Evolutionary conservation across 352 stramenopile species (phyloP), one percentile per base, ranked within the genome.

Genomic region (Phytophthora sp.): DNA sequence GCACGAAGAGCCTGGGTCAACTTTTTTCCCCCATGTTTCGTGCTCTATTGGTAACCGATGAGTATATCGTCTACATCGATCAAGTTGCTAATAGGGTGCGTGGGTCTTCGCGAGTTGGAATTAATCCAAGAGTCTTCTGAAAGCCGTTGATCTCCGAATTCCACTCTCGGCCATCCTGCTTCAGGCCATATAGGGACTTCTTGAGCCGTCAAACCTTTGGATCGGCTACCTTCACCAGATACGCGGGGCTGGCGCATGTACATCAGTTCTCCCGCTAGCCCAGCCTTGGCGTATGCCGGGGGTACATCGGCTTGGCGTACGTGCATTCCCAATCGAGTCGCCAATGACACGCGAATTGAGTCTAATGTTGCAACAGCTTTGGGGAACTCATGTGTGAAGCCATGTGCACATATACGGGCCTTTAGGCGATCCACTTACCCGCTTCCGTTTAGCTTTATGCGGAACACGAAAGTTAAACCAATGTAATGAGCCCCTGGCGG

Each of bases 141-240:
- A 63, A 69, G 0, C 7, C 4, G n/a, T 60, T 31, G 1, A 55
- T 6, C 21, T 66, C 49, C 0, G 18, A 16, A 60, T 66, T 53
- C 58, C 53, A 69, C 18, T 69, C 61, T 15, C 35, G 13, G 4
- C 61, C 51, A 3, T 33, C 61, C n/a, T 69, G 61, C 8, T 69
- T 69, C 9, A 69, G 33, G 15, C 52, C 52, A n/a, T 69, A 58
- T 7, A 69, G 4, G 1, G 61, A 52, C 15, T 57, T 45, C 2
- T 57, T 63, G 16, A 69, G 52, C n/a, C 31, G 13, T 53, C 61
- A 63, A 0, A 69, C n/a, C 53, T 36, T 46, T 46, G 2, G 42
- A 29, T 3, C 4, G 61, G 18, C 45, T 63, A 12, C 45, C 44
- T 12, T 69, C 52, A 16, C 63, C 61, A n/a, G 63, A 63, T 54